Percentiles rank a stretch among this genome's conserved stretches.
Evolutionary conservation across 192 early-diverging fungal species (phyloP).

Genomic region (Coemansia nantahalensis): DNA sequence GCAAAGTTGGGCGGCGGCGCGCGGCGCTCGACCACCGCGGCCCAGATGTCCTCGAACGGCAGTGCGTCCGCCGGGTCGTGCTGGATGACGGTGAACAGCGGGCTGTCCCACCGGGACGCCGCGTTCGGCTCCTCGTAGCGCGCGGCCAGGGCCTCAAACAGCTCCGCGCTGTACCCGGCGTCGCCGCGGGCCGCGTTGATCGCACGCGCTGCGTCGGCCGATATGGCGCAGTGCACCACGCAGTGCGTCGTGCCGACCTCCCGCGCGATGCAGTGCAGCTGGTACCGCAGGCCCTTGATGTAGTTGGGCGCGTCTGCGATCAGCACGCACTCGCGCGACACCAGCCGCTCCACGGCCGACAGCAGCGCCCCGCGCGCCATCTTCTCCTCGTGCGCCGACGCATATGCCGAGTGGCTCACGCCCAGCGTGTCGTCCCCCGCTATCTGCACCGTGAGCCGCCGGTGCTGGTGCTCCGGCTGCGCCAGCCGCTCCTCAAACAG

Average conservation of each 20-base stretch:
- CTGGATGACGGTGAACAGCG: conserved; percentile 86
- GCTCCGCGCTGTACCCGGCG: conserved; percentile 44
- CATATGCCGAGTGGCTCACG: conserved; percentile 62
- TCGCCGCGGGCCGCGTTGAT: conserved; percentile 53
- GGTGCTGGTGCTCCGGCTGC: conserved; percentile 44
- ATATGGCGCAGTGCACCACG: conserved; percentile 68
- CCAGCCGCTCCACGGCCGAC: conserved; percentile 83
- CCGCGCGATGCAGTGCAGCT: conserved; percentile 87
- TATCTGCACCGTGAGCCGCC: conserved; percentile 59
- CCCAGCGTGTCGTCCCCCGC: conserved; percentile 78
- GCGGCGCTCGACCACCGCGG: conserved; percentile 68
- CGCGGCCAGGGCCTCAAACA: conserved; percentile 75
- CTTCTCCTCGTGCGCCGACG: conserved; percentile 73
- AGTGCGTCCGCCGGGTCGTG: conserved; percentile 56
- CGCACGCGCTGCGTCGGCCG: conserved; percentile 53
- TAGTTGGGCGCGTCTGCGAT: conserved; percentile 96
- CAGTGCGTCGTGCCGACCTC: conserved; percentile 86
- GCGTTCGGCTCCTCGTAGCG: conserved; percentile 95
- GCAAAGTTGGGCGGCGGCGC: conserved; percentile 81
- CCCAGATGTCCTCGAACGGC: conserved; percentile 71
- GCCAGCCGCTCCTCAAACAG: conserved; percentile 54
- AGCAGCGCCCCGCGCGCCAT: conserved; percentile 78
- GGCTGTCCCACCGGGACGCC: conserved; percentile 91
- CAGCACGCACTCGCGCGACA: conserved; percentile 82
- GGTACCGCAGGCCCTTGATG: conserved; percentile 98